Percentiles rank a stretch among this genome's conserved stretches.
Conservation (phyloP, 1,139 yeast genomes). For the Nematodospora anomalae region DNA sequence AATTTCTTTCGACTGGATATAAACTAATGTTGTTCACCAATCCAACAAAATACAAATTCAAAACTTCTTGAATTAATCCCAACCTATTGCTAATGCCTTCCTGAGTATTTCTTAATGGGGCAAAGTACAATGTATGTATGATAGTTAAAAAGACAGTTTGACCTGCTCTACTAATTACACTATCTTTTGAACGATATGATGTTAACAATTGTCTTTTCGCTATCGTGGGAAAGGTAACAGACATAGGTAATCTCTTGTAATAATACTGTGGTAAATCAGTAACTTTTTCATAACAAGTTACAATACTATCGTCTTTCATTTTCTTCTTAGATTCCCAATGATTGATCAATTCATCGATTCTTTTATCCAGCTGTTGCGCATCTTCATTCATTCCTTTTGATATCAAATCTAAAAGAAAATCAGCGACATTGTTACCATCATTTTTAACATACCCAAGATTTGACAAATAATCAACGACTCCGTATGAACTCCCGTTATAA, state of each 20-base stretch:
- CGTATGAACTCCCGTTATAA: conserved; percentile 44
- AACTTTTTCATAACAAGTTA: conserved; percentile 5
- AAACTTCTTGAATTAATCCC: conserved; percentile 74
- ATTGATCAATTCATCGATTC: conserved; percentile 37
- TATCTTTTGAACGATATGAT: conserved; percentile 59
- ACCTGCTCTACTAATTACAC: conserved; percentile 63
- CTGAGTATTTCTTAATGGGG: conserved; percentile 62
- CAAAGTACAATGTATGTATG: conserved; percentile 65
- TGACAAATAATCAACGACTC: conserved; percentile 45
- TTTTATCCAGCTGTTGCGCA: conserved; percentile 23
- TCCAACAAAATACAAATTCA: conserved; percentile 75
- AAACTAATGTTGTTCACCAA: conserved; percentile 74
- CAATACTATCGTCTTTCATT: conserved; percentile 9
- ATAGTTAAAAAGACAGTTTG: conserved; percentile 67
- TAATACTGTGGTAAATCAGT: conserved; percentile 23
- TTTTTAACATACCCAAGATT: conserved; percentile 56
- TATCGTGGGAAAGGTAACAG: conserved; percentile 30
- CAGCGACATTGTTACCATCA: conserved; percentile 65
- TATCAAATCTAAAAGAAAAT: conserved; percentile 68
- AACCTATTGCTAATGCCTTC: conserved; percentile 65
- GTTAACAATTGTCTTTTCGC: conserved; percentile 42
- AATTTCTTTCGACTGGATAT: conserved; percentile 71
- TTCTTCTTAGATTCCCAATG: conserved; percentile 32
- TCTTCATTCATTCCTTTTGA: conserved; percentile 47
- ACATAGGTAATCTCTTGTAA: conserved; percentile 24